phyloP scores from a whole-genome alignment of 2,329 filamentous ascomycete genomes.

The Cytospora paraplurivora region DNA sequence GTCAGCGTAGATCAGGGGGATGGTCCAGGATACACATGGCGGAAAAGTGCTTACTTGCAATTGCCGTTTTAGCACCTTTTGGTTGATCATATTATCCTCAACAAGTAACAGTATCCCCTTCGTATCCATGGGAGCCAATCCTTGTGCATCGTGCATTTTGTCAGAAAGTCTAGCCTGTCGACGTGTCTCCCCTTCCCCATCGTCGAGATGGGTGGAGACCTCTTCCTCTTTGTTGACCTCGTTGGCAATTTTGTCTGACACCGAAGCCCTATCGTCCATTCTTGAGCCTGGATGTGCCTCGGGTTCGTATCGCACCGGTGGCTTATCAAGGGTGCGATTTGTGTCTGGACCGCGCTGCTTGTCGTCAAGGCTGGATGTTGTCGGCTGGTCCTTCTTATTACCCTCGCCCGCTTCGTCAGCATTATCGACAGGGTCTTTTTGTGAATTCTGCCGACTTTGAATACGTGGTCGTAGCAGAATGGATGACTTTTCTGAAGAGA shows the following conservation, averaged over 20 bases:
- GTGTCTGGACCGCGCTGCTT: neutral
- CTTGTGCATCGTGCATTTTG: neutral
- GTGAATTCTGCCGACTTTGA: neutral
- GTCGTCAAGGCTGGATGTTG: neutral
- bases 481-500: neutral
- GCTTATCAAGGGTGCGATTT: neutral
- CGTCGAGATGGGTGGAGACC: neutral
- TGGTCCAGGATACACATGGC: neutral
- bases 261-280: neutral
- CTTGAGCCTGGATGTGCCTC: neutral
- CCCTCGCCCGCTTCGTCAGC: neutral
- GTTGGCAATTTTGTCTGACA: too few relatives aligned
- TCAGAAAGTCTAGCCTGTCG: neutral
- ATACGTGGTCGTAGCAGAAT: neutral
- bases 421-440: neutral
- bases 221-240: neutral
- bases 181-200: neutral
- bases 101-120: conserved; percentile 8
- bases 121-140: neutral
- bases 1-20: neutral
- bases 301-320: neutral
- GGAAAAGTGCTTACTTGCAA: neutral
- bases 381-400: neutral
- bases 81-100: conserved; percentile 18
- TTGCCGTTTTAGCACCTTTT: conserved; percentile 15